Evolutionary conservation across 345 rosid genomes (phyloP).

Genomic region (Eucalyptus pauciflora): DNA sequence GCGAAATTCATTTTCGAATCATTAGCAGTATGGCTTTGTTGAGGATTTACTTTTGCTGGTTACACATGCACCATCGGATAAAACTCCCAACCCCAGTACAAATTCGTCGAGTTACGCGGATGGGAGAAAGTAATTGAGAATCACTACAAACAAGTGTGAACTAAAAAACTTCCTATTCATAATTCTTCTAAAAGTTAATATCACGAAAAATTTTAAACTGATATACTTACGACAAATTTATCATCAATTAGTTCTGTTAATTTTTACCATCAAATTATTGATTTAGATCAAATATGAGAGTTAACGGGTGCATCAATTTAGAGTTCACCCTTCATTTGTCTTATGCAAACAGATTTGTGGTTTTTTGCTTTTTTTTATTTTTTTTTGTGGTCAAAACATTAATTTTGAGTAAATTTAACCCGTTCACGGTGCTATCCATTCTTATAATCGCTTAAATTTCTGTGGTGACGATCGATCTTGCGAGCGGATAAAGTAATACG

Average conservation of each 20-base stretch:
- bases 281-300: too few species aligned
- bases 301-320: too few species aligned
- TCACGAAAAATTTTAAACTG: fast-evolving
- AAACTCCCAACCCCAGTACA: background rate
- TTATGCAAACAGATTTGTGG: too few species aligned
- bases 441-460: background rate
- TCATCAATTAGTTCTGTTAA: fast-evolving
- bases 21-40: background rate
- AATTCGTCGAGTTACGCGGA: background rate
- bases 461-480: background rate
- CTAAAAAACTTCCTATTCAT: background rate
- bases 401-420: too few species aligned
- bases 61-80: background rate
- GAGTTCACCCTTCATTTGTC: background rate
- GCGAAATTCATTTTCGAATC: background rate
- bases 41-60: background rate
- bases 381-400: background rate
- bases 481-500: background rate
- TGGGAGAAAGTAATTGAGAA: background rate
- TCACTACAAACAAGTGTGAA: background rate
- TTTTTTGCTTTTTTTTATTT: fast-evolving
- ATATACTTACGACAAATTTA: too few species aligned
- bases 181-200: background rate
- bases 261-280: too few species aligned
- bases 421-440: background rate